Base-by-base conservation (phyloP, 768 basidiomycete species). In the Podaxis pistillaris region DNA sequence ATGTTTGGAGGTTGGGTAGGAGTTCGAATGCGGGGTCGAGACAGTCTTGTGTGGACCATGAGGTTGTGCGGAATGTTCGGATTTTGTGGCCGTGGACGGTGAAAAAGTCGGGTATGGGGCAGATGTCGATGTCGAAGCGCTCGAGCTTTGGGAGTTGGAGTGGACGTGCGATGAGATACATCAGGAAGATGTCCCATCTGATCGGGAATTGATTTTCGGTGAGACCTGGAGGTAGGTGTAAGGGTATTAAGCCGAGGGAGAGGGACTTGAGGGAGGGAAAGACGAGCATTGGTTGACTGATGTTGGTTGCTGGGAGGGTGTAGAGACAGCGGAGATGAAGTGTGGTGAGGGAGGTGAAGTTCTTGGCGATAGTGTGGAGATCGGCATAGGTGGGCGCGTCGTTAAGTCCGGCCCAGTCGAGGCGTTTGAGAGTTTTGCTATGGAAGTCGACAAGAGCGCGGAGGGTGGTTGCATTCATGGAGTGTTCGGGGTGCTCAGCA, bases 91-190 rank as follows among this genome's bases (percentile, higher is more conserved):
- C 81, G 44, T 83, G 79, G 0, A 73, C 71, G 19, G 63, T 57
- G 65, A 83, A 70, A 63, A 83, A 83, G 4, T 58, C 49, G 36
- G 72, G 52, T 15, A 66, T 44, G 7, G 70, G 79, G 36, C 81
- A 78, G 1, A 78, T 71, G 5, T 80, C 80, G 7, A 77, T 73
- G 60, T 83, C 81, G 37, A 83, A 71, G n/a, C 80, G 74, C 11
- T 72, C 70, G 15, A 83, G 69, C 13, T 65, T 66, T 1, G 81
- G 80, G 2, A 83, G 69, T 44, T 79, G 76, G 33, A 70, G 64
- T 0, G 74, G 65, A 2, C 71, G 69, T 13, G 69, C 64, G 54
- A 74, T 70, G 17, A 82, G 70, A 63, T 75, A 74, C 36, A 69
- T 68, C 26, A 83, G 67, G 64, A 83, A 70, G 3, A 74, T 71